These are phyloP conservation scores for Pythium guiyangense DNA, from an alignment of 352 stramenopile genomes.

Conservation along the genomic window DNA sequence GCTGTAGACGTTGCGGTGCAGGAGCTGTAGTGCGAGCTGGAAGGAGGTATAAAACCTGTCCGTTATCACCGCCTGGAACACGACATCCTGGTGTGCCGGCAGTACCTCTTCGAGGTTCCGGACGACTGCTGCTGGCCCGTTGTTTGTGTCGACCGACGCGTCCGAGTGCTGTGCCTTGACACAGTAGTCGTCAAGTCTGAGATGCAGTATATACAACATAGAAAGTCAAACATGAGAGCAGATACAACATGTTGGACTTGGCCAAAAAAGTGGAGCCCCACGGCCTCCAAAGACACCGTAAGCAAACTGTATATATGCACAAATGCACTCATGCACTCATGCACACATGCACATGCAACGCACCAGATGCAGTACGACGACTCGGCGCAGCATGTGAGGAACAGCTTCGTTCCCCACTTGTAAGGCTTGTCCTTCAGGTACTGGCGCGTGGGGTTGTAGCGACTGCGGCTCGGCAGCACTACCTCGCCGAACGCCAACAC, in stretches of 20 bases:
- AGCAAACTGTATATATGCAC: background rate
- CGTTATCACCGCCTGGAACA: background rate
- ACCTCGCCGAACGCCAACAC: slow-evolving; percentile 9
- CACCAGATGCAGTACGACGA: background rate
- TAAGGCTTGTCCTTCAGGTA: background rate
- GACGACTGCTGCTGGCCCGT: background rate
- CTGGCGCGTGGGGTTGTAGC: background rate
- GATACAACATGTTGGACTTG: background rate
- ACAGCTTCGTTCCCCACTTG: background rate
- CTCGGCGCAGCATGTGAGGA: background rate
- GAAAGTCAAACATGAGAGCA: background rate
- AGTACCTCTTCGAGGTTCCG: background rate
- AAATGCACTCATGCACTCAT: too few relatives aligned
- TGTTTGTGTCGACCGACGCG: too few relatives aligned
- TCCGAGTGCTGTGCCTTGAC: background rate
- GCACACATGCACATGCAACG: background rate
- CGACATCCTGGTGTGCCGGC: background rate
- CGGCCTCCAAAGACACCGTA: background rate
- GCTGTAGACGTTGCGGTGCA: background rate
- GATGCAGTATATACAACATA: too few relatives aligned
- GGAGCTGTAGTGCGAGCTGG: background rate
- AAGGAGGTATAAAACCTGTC: background rate
- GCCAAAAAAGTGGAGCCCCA: background rate
- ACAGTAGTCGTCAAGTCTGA: background rate
- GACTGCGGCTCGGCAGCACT: background rate